A percentile compares a stretch with the other conserved stretches of the same genome.
Conservation (phyloP, 495 filamentous ascomycete genomes). For the Aspergillus steynii region DNA sequence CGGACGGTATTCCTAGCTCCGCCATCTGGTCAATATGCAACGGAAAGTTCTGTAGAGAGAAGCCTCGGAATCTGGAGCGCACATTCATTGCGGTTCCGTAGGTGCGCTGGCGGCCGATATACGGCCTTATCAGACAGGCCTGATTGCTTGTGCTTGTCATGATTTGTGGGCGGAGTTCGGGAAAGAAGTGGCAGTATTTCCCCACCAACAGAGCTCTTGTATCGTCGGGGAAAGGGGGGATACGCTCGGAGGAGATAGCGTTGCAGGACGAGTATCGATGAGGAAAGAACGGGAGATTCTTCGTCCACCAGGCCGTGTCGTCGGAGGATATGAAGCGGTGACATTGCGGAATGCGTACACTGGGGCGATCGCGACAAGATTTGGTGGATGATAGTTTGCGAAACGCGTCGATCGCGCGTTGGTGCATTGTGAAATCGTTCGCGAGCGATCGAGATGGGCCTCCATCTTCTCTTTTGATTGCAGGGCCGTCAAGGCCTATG, state of each 20-base stretch:
- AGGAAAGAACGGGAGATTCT: conserved; percentile 30
- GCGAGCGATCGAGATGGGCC: conserved; percentile 30
- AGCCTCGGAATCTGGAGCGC: conserved; percentile 16
- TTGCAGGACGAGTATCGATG: conserved; percentile 37
- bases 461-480: conserved; percentile 41
- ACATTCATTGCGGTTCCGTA: not conserved
- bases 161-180: conserved; percentile 20
- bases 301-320: conserved; percentile 34
- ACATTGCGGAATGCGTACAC: conserved; percentile 23
- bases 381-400: conserved; percentile 3
- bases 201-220: conserved; percentile 31
- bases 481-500: conserved; percentile 11
- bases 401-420: conserved; percentile 18
- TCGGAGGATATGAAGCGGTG: conserved; percentile 21
- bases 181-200: conserved; percentile 29
- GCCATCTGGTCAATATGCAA: conserved; percentile 52
- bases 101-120: conserved; percentile 39
- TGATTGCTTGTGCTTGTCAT: conserved; percentile 30
- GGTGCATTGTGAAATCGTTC: conserved; percentile 40
- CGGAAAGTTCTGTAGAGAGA: conserved; percentile 48
- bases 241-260: conserved; percentile 38
- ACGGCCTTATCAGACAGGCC: conserved; percentile 48
- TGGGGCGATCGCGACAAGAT: no score
- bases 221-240: conserved; percentile 32
- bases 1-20: conserved; percentile 29